Evolutionary conservation across 1,284 basidiomycete genomes (phyloP).

Genomic region (Kwoniella shivajii): DNA sequence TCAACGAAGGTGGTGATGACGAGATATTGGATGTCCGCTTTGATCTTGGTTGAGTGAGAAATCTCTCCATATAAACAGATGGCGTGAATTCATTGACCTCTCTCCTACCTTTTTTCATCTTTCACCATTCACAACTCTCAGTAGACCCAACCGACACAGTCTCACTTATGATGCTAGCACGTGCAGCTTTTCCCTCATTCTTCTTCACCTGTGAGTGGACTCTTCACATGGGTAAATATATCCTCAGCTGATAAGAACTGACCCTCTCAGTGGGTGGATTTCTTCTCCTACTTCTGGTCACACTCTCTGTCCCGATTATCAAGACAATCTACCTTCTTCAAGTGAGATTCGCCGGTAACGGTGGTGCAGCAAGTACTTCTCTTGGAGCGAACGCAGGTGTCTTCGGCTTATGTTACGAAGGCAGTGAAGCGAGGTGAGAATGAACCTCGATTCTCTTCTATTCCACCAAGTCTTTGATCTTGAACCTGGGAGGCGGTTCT

Average conservation of each 20-base stretch:
- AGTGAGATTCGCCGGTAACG: constrained; percentile 42
- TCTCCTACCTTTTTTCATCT: too few relatives aligned
- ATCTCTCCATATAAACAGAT: too few relatives aligned
- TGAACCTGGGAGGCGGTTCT: too few relatives aligned
- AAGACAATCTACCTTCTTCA: constrained; percentile 69
- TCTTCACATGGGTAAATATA: not conserved
- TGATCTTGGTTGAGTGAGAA: too few relatives aligned
- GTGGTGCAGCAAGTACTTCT: not conserved
- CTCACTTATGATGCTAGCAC: constrained; percentile 31
- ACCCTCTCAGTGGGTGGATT: constrained; percentile 58
- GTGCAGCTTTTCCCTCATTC: constrained; percentile 44
- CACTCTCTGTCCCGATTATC: constrained; percentile 71
- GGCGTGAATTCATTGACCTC: too few relatives aligned
- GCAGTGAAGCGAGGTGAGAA: constrained; percentile 25
- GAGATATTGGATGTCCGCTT: too few relatives aligned
- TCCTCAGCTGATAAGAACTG: not conserved
- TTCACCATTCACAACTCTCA: not conserved
- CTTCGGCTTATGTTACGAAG: constrained; percentile 39
- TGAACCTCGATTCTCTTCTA: not conserved
- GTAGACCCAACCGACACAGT: not conserved
- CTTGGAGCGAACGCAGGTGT: constrained; percentile 36
- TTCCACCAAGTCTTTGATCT: too few relatives aligned
- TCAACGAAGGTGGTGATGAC: not conserved
- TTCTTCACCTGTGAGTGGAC: constrained; percentile 41
- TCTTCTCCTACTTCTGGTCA: constrained; percentile 71